Conservation (phyloP, 169 alveolate species). For the Plasmodium inui region DNA sequence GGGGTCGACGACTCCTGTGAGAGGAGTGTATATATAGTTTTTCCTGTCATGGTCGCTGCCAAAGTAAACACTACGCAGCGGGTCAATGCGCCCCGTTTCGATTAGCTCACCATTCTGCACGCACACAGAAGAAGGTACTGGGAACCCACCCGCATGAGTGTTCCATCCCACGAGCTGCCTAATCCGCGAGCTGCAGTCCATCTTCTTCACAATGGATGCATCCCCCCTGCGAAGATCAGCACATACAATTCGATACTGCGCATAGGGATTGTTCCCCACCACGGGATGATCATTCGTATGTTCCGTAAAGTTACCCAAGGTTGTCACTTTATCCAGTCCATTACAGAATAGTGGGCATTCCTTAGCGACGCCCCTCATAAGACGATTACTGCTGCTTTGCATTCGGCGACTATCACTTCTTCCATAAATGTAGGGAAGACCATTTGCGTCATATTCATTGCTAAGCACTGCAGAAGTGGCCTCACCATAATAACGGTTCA, state of each 20-base stretch:
- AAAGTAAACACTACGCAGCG: not conserved
- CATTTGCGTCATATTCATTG: not conserved
- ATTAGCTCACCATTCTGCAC: not conserved
- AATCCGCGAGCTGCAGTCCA: not conserved
- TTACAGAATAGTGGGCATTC: not conserved
- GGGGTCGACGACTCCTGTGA: not conserved
- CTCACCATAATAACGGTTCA: constrained; percentile 1
- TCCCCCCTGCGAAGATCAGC: not conserved
- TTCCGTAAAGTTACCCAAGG: not conserved
- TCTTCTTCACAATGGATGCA: not conserved
- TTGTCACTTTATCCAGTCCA: constrained; percentile 1
- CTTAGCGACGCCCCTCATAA: not conserved
- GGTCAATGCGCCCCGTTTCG: not conserved
- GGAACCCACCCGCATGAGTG: not conserved
- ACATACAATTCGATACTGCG: not conserved
- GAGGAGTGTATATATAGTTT: not conserved
- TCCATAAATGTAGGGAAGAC: not conserved
- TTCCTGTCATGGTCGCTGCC: not conserved
- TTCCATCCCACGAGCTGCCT: not conserved
- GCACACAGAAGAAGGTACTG: not conserved
- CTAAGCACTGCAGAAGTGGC: not conserved
- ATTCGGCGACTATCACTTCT: not conserved
- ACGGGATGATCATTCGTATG: not conserved
- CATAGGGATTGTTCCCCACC: not conserved
- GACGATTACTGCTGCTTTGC: constrained; percentile 9